phyloP scores from a whole-genome alignment of 495 filamentous ascomycete genomes.

The Podospora didyma region DNA sequence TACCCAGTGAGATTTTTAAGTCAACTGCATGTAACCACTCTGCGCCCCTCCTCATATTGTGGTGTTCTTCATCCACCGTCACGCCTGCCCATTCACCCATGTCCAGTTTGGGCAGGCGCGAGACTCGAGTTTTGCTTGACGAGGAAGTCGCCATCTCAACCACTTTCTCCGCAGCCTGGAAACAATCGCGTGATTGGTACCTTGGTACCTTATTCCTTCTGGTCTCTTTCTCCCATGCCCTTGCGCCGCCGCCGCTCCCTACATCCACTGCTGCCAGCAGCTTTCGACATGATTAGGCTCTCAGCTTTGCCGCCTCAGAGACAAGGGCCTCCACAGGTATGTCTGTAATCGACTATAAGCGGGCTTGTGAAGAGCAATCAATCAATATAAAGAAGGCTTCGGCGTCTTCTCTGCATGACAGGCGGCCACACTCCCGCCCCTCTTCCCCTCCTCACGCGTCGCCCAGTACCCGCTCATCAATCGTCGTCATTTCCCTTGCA shows the following conservation, averaged over 20 bases:
- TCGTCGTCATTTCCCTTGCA: no score
- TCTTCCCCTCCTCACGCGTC: neutral
- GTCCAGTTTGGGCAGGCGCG: neutral
- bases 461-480: no score
- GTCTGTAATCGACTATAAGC: slow-evolving; percentile 4
- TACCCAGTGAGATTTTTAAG: no score
- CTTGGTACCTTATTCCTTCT: slow-evolving; percentile 8
- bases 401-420: slow-evolving; percentile 19
- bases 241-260: slow-evolving; percentile 8
- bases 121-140: neutral
- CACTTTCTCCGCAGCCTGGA: no score
- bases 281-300: slow-evolving; percentile 6
- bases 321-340: no score
- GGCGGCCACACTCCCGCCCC: slow-evolving; percentile 1
- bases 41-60: neutral
- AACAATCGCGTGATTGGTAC: no score
- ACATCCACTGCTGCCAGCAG: neutral
- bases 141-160: no score
- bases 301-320: slow-evolving; percentile 1
- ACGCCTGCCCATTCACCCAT: neutral
- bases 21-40: no score
- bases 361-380: neutral
- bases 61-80: neutral
- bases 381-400: slow-evolving; percentile 15
- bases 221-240: slow-evolving; percentile 11